A percentile compares a stretch with the other conserved stretches of the same genome.
Evolutionary conservation across 257 asterid genomes (phyloP).

Genomic region (Ballota nigra): DNA sequence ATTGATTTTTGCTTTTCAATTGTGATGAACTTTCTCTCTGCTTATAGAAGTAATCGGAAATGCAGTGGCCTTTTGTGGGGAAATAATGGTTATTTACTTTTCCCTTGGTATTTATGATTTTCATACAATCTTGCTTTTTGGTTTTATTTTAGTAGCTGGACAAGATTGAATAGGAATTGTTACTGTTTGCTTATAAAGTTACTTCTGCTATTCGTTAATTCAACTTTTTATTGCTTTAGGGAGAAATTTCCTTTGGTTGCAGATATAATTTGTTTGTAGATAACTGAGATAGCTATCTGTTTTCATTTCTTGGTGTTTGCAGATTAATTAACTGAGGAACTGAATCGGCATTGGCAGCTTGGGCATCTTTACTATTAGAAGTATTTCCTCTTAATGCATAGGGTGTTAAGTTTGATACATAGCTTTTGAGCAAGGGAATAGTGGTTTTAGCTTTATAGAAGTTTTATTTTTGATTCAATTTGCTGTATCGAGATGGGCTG

Average conservation of each 20-base stretch:
- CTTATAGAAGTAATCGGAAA: too few relatives aligned
- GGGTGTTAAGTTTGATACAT: slow-evolving; percentile 23
- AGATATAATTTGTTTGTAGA: neutral
- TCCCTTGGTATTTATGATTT: too few relatives aligned
- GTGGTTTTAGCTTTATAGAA: slow-evolving; percentile 21
- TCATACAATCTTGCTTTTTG: neutral
- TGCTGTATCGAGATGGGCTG: slow-evolving; percentile 48
- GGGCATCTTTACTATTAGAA: slow-evolving; percentile 4
- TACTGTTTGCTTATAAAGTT: slow-evolving; percentile 3
- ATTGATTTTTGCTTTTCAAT: slow-evolving; percentile 5
- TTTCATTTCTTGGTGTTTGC: slow-evolving; percentile 14
- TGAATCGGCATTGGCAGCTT: neutral
- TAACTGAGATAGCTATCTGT: neutral
- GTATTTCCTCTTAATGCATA: neutral
- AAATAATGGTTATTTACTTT: too few relatives aligned
- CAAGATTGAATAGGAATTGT: neutral
- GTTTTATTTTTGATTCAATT: slow-evolving; percentile 18
- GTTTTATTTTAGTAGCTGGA: neutral
- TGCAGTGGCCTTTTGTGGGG: too few relatives aligned
- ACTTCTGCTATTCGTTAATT: neutral
- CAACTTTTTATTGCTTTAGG: neutral
- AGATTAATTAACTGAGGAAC: slow-evolving; percentile 17
- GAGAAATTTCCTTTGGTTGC: neutral
- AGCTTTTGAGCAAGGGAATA: slow-evolving; percentile 20
- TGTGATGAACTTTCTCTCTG: slow-evolving; percentile 15